These are phyloP conservation scores for Rhizopus sp. DNA, from an alignment of 371 early-diverging fungal genomes.

Conservation along the genomic window DNA sequence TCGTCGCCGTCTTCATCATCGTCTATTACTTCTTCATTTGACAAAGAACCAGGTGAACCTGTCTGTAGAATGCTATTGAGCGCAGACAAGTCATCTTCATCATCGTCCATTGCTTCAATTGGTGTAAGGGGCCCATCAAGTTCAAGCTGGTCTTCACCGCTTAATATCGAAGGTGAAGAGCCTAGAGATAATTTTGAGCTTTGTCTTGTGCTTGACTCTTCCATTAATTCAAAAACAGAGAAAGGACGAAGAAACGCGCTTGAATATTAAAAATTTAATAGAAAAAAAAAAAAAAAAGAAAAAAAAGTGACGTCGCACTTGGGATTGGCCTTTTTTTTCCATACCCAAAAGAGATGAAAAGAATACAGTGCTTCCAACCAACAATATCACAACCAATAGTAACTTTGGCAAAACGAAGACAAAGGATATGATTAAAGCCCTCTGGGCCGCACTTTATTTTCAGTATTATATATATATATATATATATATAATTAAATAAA, in stretches of 20 bases:
- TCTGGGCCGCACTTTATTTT: too few species aligned
- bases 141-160: slow-evolving; percentile 31
- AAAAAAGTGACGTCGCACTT: neutral
- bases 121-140: slow-evolving; percentile 32
- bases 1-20: slow-evolving; percentile 10
- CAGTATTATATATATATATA: too few species aligned
- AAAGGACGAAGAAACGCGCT: too few species aligned
- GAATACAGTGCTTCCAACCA: too few species aligned
- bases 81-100: slow-evolving; percentile 30
- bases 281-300: neutral
- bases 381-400: too few species aligned
- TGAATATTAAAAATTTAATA: too few species aligned
- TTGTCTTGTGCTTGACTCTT: slow-evolving; percentile 27
- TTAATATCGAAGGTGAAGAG: slow-evolving; percentile 46
- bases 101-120: slow-evolving; percentile 31
- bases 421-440: too few species aligned
- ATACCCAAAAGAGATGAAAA: too few species aligned
- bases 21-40: slow-evolving; percentile 27
- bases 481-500: too few species aligned
- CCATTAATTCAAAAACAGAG: neutral
- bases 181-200: slow-evolving; percentile 47
- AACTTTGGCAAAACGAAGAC: too few species aligned
- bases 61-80: slow-evolving; percentile 28
- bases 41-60: slow-evolving; percentile 31
- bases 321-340: too few species aligned